Conservation (phyloP, 164 flowering plant species). For the Euptelea pleiosperma region DNA sequence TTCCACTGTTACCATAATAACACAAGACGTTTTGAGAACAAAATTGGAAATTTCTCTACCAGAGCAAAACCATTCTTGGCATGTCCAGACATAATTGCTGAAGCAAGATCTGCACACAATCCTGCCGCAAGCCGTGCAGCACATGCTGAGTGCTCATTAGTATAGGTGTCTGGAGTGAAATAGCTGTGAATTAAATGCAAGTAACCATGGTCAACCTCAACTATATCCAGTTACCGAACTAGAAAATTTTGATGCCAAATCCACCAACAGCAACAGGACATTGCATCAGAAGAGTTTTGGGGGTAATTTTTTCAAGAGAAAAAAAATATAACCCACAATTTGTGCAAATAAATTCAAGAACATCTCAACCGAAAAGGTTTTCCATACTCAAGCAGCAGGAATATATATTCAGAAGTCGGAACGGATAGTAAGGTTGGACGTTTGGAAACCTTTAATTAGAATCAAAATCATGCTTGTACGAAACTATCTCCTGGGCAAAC, state of each 20-base stretch:
- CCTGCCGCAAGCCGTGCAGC: conserved; percentile 99
- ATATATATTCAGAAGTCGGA: neutral
- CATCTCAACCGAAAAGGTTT: neutral
- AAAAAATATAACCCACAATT: neutral
- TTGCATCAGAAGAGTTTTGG: too few relatives aligned
- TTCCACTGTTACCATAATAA: neutral
- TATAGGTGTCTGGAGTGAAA: conserved; percentile 95
- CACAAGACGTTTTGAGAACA: neutral
- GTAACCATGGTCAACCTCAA: conserved; percentile 3
- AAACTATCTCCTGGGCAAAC: too few relatives aligned
- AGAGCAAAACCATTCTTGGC: conserved; percentile 95
- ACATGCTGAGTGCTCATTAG: conserved; percentile 86
- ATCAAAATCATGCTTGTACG: too few relatives aligned
- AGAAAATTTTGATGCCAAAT: neutral
- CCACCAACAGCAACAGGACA: neutral
- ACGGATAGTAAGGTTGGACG: too few relatives aligned
- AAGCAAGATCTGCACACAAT: conserved; percentile 89
- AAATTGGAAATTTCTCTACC: conserved; percentile 38
- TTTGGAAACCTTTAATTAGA: too few relatives aligned
- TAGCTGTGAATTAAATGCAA: conserved; percentile 51
- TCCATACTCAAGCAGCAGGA: too few relatives aligned
- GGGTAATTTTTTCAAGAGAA: neutral
- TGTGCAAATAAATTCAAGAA: neutral
- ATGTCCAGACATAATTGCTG: conserved; percentile 59
- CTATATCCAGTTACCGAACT: neutral